Evolutionary conservation across 1,284 basidiomycete species (phyloP), one percentile per base, ranked within the genome.

Genomic region (Termitomyces sp.): DNA sequence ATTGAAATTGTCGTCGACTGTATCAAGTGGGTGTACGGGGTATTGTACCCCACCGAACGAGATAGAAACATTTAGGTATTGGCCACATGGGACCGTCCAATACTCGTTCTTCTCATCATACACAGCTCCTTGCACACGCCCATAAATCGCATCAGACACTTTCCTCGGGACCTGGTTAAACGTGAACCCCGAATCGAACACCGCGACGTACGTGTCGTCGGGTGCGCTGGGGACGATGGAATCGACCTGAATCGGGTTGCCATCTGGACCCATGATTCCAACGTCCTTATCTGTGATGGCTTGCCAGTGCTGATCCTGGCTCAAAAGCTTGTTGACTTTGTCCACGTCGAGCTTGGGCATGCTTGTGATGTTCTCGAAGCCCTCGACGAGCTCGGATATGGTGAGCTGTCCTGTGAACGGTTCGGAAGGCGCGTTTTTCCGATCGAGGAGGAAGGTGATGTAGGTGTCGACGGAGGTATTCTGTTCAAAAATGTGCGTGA

Each of bases 131-230:
- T 81, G 80, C 1, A 90, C 85, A 43, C 88, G 82, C 1, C 88
- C 88, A 62, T 91, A 91, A 60, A 91, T 90, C 15, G 85, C 85
- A 61, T 91, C 88, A 9, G 87, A 82, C 59, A 90, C 76, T 7
- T 75, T 73, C 36, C 88, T 84, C 15, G 88, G 86, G 21, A 90
- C 86, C 70, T 90, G 87, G 26, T 70, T 63, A 50, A 82, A 72
- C 3, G 85, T 82, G 67, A 81, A 90, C 38, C 88, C 88, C 31
- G 86, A 86, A 64, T 90, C 88, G 59, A 90, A 76, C 33, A 90
- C 83, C 13, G 81, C 83, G n/a, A 89, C 84, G 38, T 86, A 71
- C 61, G 81, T 79, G 36, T 81, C 79, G n/a, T 70, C 62, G 0
- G 84, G 82, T 9, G 82, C 80, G 55, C 76, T 77, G 13, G 85